phyloP scores from a whole-genome alignment of 768 basidiomycete species.

The Suillus discolor region DNA sequence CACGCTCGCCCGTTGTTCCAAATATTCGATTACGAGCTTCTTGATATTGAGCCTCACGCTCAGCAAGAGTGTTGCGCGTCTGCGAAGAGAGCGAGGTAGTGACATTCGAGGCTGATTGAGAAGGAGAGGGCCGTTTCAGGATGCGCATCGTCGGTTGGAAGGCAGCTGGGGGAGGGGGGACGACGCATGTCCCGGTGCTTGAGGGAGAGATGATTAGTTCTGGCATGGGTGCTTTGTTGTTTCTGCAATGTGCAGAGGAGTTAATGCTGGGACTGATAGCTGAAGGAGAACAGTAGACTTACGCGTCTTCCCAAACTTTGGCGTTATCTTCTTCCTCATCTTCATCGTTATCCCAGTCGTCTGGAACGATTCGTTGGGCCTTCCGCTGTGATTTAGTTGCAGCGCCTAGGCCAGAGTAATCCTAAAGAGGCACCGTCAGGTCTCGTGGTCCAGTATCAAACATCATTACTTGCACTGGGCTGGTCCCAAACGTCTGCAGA shows the following conservation, averaged over 20 bases:
- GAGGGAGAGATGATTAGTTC: conserved; percentile 50
- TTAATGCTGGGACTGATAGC: conserved; percentile 1
- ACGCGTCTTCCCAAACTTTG: conserved; percentile 75
- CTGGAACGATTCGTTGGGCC: conserved; percentile 30
- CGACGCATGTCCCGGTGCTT: conserved; percentile 37
- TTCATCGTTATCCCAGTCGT: conserved; percentile 65
- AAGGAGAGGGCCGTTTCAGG: conserved; percentile 63
- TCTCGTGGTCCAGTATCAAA: not conserved
- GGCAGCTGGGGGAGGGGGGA: conserved; percentile 56
- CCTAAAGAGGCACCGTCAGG: not conserved
- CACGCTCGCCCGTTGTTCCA: conserved; percentile 34
- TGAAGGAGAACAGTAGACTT: conserved; percentile 31
- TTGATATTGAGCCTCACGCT: conserved; percentile 73
- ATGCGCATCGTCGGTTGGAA: conserved; percentile 70
- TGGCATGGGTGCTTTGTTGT: conserved; percentile 68
- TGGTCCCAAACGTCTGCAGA: conserved; percentile 16
- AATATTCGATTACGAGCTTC: conserved; percentile 78
- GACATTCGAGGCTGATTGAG: conserved; percentile 20
- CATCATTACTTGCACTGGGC: conserved; percentile 5
- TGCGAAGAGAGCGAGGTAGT: conserved; percentile 18
- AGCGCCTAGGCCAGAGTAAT: not conserved
- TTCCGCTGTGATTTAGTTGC: conserved; percentile 8
- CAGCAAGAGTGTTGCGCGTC: conserved; percentile 45
- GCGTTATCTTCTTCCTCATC: conserved; percentile 46
- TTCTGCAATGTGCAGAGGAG: conserved; percentile 39